Evolutionary conservation across 257 asterid species (phyloP).

Genomic region (Nicotiana paniculata): DNA sequence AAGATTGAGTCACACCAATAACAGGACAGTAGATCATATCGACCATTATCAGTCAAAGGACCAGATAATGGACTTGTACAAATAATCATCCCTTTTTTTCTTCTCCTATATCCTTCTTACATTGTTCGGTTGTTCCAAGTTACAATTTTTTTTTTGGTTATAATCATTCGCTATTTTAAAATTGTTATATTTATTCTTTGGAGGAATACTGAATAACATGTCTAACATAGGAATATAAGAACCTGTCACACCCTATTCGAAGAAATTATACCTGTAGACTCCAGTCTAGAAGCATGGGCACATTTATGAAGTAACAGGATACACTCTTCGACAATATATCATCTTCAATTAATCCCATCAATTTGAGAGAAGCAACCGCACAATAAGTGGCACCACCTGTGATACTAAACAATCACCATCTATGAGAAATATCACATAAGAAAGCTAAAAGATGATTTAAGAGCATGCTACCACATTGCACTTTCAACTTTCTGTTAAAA

Average conservation of each 20-base stretch:
- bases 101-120: not conserved
- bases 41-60: not conserved
- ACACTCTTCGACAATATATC: conserved; percentile 38
- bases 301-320: conserved; percentile 40
- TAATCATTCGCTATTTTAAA: not conserved
- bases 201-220: not conserved
- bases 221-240: not conserved
- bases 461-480: not conserved
- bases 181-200: not conserved
- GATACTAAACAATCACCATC: conserved; percentile 58
- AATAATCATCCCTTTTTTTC: not conserved
- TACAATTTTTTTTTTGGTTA: not conserved
- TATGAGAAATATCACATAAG: conserved; percentile 30
- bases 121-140: not conserved
- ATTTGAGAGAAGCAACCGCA: conserved; percentile 91
- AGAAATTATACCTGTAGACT: conserved; percentile 61
- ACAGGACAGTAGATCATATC: not conserved
- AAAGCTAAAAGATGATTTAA: not conserved
- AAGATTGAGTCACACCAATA: not conserved
- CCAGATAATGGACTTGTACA: not conserved
- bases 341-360: conserved; percentile 84
- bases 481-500: not conserved
- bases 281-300: conserved; percentile 82
- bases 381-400: conserved; percentile 99
- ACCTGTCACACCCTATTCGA: not conserved